Evolutionary conservation across 192 early-diverging fungal species (phyloP).

Genomic region (Diversispora eburnea): DNA sequence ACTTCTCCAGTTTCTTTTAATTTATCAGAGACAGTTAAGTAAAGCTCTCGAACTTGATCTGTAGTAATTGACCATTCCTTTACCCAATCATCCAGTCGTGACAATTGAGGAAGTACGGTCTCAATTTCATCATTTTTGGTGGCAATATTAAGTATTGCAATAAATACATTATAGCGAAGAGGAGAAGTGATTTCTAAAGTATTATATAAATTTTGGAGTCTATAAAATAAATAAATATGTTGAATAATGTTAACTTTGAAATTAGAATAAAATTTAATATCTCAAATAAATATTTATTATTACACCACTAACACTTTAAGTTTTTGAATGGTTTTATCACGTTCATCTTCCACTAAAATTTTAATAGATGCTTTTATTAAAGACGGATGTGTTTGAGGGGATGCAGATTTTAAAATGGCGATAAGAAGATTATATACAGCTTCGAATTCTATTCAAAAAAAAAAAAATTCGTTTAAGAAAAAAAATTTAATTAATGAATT

Average conservation of each 20-base stretch:
- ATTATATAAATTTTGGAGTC: constrained; percentile 84
- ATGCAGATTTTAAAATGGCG: constrained; percentile 25
- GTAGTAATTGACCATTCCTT: constrained; percentile 64
- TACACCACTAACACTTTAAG: constrained; percentile 4
- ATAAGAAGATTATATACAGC: constrained; percentile 22
- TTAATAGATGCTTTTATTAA: constrained; percentile 21
- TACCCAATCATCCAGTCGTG: constrained; percentile 60
- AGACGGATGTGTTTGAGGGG: constrained; percentile 11
- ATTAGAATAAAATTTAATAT: no score
- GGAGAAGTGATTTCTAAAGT: constrained; percentile 53
- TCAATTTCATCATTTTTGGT: constrained; percentile 65
- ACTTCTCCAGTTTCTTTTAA: constrained; percentile 56
- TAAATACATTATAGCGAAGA: constrained; percentile 66
- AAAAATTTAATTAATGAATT: no score
- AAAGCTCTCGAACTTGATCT: constrained; percentile 58
- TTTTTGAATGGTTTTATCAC: constrained; percentile 25
- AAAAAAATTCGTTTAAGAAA: no score
- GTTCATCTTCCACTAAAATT: not conserved
- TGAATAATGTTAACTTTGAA: no score
- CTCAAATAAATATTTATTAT: no score
- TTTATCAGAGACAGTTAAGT: constrained; percentile 59
- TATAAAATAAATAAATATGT: constrained; percentile 23
- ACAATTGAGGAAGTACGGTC: constrained; percentile 58
- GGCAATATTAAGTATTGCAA: constrained; percentile 72
- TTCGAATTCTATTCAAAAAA: constrained; percentile 12